Evolutionary conservation across 306 rosid species (phyloP).

Genomic region (Dalbergia cochinchinensis): DNA sequence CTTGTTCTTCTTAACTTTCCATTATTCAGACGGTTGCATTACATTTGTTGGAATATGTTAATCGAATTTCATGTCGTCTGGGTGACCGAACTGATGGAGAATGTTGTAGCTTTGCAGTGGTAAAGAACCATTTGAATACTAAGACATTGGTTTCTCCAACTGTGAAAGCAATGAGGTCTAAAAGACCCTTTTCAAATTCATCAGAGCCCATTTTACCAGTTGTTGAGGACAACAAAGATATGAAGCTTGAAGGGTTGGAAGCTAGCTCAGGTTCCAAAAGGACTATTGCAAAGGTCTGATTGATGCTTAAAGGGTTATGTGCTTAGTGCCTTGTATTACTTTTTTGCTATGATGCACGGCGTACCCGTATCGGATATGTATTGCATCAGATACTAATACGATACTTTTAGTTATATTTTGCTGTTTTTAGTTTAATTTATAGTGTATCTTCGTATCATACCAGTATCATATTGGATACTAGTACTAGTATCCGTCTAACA

Average conservation of each 20-base stretch:
- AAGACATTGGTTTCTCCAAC: constrained; percentile 52
- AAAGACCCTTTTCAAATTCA: constrained; percentile 59
- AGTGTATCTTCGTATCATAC: no score
- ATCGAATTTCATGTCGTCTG: not conserved
- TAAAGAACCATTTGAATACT: constrained; percentile 55
- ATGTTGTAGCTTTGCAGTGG: constrained; percentile 61
- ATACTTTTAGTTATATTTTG: no score
- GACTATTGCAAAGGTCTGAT: constrained; percentile 56
- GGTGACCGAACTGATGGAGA: constrained; percentile 44
- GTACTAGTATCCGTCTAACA: no score
- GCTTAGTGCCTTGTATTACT: not conserved
- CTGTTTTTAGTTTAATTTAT: no score
- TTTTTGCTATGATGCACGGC: no score
- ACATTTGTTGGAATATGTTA: constrained; percentile 5
- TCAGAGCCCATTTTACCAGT: constrained; percentile 43
- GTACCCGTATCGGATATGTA: no score
- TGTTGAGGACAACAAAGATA: constrained; percentile 49
- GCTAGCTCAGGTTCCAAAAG: constrained; percentile 49
- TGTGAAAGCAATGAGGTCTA: constrained; percentile 55
- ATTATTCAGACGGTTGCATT: no score
- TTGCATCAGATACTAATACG: no score
- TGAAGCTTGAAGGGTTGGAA: constrained; percentile 54
- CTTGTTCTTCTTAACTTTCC: not conserved
- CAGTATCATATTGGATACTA: no score
- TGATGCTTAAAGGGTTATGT: constrained; percentile 7